A percentile compares a stretch with the other conserved stretches of the same genome.
Conservation (phyloP, 345 rosid species). For the Gossypium turneri region DNA sequence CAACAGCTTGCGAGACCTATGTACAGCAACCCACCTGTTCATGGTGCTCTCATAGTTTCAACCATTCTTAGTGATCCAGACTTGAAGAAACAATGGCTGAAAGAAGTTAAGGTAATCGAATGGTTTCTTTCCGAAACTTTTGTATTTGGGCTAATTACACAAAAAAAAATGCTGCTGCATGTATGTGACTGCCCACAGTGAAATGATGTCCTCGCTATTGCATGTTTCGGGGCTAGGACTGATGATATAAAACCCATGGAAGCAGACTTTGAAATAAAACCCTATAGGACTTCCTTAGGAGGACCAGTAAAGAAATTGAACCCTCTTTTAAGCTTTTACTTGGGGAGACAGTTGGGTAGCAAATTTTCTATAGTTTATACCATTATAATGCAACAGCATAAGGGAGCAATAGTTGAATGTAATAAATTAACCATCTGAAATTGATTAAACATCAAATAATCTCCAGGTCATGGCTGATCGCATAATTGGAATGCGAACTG, state of each 20-base stretch:
- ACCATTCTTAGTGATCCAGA: slow-evolving; percentile 72
- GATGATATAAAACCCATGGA: neutral
- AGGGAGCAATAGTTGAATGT: neutral
- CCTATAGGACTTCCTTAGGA: neutral
- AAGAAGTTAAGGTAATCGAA: slow-evolving; percentile 76
- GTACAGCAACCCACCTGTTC: slow-evolving; percentile 97
- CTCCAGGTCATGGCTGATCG: slow-evolving; percentile 88
- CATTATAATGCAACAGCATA: neutral
- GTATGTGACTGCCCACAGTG: neutral
- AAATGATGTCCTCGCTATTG: neutral
- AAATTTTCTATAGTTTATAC: neutral
- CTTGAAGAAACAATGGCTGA: slow-evolving; percentile 79
- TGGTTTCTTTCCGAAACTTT: neutral
- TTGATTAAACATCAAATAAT: neutral
- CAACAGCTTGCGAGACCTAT: slow-evolving; percentile 96
- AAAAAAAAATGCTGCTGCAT: neutral
- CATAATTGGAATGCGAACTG: slow-evolving; percentile 84
- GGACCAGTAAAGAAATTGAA: neutral
- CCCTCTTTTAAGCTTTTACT: neutral
- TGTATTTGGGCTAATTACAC: too few relatives aligned
- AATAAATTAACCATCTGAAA: neutral
- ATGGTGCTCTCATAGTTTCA: slow-evolving; percentile 82
- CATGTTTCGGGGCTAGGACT: neutral
- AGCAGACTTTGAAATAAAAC: neutral
- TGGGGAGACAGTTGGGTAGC: neutral